Base-by-base conservation (phyloP, 805 yeast species). In the Cyberlindnera maritima region DNA sequence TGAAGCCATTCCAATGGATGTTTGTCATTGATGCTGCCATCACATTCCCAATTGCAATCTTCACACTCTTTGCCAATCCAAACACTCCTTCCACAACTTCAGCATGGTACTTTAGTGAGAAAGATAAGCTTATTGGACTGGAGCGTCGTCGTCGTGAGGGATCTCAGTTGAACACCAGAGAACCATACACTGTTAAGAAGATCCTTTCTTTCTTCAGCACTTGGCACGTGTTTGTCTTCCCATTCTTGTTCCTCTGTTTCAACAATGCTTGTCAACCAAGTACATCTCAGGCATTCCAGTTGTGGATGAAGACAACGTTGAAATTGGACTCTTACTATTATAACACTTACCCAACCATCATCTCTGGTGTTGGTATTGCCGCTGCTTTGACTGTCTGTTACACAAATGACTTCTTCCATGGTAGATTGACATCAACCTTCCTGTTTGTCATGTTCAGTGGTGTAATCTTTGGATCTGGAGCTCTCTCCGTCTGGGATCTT, bases 221-320 rank as follows among this genome's bases (percentile, higher is more conserved):
- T 4, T 76, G 81, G 81, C 80, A 76, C 59, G 62, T 74, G 28
- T 72, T 56, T 36, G 70, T 72, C 17, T 75, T 75, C 54, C 79
- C 79, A 17, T 4, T 47, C 1, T 23, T 57, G 21, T 58, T 58
- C 47, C 42, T 55, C 17, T 17, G 51, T 11, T 58, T 53, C 48
- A 55, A 56, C 43, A 54, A 55, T 17, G n/a, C 52, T 6, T 45
- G 47, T 32, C 49, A 67, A 44, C 66, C 70, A n/a, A 56, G 58
- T 2, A 39, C 65, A 5, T 75, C 70, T 43, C 78, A 77, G 15
- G 68, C 79, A 0, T 67, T 76, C 50, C 64, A 66, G 21, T 61
- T 71, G 3, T 77, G 80, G 81, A 75, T 72, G 63, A 69, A 70
- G 49, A 50, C 48, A 19, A 69, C 64, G 36, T 57, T 68, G 23